Evolutionary conservation across 139 green algal species (phyloP).

Genomic region (Chlorella vulgaris): DNA sequence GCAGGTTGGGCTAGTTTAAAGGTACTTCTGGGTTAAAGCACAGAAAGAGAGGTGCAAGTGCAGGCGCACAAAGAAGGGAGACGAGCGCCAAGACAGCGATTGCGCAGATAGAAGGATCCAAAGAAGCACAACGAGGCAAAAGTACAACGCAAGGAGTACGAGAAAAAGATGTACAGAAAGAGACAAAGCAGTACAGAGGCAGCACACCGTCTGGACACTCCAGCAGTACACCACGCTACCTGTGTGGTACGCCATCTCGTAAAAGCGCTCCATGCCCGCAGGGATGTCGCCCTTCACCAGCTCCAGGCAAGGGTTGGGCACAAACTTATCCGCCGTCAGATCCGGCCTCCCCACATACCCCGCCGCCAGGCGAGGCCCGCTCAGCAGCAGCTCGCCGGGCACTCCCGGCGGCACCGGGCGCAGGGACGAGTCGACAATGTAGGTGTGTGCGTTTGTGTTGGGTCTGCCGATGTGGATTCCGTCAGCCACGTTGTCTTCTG

Average conservation of each 20-base stretch:
- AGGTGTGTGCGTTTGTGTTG: background rate
- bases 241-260: conserved; percentile 45
- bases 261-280: conserved; percentile 8
- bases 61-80: background rate
- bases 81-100: too few species aligned
- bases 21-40: too few species aligned
- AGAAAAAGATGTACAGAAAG: too few species aligned
- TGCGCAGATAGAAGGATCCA: too few species aligned
- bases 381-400: conserved; percentile 61
- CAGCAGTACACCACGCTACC: background rate
- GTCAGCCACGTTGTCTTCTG: background rate
- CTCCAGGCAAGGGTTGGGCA: conserved; percentile 51
- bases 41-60: background rate
- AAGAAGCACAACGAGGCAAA: too few species aligned
- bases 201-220: background rate
- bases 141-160: too few species aligned
- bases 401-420: conserved; percentile 26
- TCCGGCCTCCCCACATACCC: conserved; percentile 47
- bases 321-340: conserved; percentile 54
- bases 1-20: too few species aligned
- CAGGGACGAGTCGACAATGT: background rate
- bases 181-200: background rate
- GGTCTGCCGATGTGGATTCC: background rate
- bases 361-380: conserved; percentile 41
- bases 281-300: background rate